These are phyloP conservation scores for Spathaspora sp. DNA, from an alignment of 805 yeast genomes.

Conservation along the genomic window DNA sequence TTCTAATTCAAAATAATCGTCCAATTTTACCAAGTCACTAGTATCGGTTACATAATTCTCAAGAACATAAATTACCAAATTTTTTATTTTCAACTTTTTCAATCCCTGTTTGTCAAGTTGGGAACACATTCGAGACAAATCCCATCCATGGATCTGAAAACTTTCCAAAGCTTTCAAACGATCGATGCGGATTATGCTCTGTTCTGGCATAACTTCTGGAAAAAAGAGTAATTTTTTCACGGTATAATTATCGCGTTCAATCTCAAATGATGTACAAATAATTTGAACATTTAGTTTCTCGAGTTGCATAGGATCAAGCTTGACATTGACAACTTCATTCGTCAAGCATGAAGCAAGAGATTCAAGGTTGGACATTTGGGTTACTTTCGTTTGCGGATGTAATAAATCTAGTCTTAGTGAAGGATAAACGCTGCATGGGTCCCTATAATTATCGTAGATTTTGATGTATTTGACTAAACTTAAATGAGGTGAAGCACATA, in stretches of 20 bases:
- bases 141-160: background rate
- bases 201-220: background rate
- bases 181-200: background rate
- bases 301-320: background rate
- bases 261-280: background rate
- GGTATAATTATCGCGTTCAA: background rate
- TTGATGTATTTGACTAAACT: background rate
- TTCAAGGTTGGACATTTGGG: background rate
- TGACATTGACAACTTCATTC: too few species aligned
- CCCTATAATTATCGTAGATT: background rate
- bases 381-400: background rate
- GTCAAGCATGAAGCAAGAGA: background rate
- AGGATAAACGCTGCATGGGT: background rate
- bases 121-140: background rate
- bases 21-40: background rate
- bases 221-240: background rate
- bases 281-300: background rate
- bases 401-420: too few species aligned
- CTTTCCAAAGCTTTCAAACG: background rate
- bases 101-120: background rate
- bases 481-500: background rate
- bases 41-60: background rate
- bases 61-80: background rate
- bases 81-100: background rate
- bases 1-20: background rate